Evolutionary conservation across 306 rosid genomes (phyloP).

Genomic region (Geum urbanum): DNA sequence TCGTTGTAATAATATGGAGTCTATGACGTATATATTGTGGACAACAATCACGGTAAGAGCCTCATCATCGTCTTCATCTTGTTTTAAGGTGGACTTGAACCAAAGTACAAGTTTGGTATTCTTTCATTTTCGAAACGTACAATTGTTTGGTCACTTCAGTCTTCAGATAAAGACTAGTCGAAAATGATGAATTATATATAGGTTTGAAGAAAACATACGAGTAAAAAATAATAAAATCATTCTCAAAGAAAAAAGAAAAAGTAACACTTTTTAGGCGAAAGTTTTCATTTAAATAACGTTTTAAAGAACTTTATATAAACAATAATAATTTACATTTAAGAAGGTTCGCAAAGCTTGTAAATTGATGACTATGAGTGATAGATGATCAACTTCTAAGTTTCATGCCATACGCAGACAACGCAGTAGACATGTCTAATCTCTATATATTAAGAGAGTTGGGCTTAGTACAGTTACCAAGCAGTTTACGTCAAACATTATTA

Average conservation of each 20-base stretch:
- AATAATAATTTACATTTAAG: background rate
- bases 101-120: conserved; percentile 4
- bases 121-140: background rate
- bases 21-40: background rate
- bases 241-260: too few species aligned
- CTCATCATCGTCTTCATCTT: conserved; percentile 17
- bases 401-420: too few species aligned
- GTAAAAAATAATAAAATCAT: too few species aligned
- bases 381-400: too few species aligned
- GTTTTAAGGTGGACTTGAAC: background rate
- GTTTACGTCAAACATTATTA: too few species aligned
- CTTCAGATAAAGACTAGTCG: background rate
- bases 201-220: too few species aligned
- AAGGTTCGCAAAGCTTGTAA: background rate
- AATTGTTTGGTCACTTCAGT: background rate
- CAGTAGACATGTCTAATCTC: too few species aligned
- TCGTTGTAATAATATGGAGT: background rate
- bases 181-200: background rate
- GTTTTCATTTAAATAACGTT: too few species aligned
- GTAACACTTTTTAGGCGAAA: too few species aligned
- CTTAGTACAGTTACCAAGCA: too few species aligned
- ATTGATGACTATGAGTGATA: background rate
- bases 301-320: background rate
- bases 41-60: background rate
- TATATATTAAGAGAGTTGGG: too few species aligned